Evolutionary conservation across 495 filamentous ascomycete genomes (phyloP), one percentile per base, ranked within the genome.

Genomic region (Tuber umbilicatum): DNA sequence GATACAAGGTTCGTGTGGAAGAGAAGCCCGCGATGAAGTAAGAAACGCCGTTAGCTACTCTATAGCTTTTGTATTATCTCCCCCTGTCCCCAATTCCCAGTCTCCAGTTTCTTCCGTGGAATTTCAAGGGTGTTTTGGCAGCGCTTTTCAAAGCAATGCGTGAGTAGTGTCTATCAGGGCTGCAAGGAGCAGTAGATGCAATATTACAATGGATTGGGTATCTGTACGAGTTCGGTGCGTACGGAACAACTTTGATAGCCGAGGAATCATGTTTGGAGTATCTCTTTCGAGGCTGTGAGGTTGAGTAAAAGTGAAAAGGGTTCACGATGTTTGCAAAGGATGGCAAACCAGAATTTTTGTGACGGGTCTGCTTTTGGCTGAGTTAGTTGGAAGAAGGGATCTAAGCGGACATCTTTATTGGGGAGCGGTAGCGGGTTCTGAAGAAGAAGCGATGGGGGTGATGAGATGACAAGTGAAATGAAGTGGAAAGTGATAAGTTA

Each of bases 231-330:
- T 85, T 73, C 84, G 79, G 75, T 87, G 85, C 71, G 84, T 84
- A 68, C 84, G 85, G 78, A 87, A 88, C 68, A 86, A 82, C 76
- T 84, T 82, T 50, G 86, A 85, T 84, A 90, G 84, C 86, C 85
- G 85, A 83, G 84, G 85, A 85, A 89, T 85, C 90, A 92, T 92
- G 78, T 88, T 90, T 73, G 81, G 68, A 78, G 78, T 39, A 39
- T 78, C 10, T 45, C 35, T 73, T 68, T 73, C 70, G 31, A 38
- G 50, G 39, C 42, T 23, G 39, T 19, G 31, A 31, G 38, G 40
- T 77, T 27, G 68, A 39, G 38, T 31, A 41, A 47, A 70, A 42
- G 69, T 37, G 73, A 69, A 71, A 60, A 71, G 39, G 60, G 16
- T 17, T 71, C 71, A 42, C 19, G 69, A 64, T 64, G 27, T 64